These are phyloP conservation scores for Penicillium turbatum DNA, from an alignment of 495 filamentous ascomycete species.

Conservation along the genomic window DNA sequence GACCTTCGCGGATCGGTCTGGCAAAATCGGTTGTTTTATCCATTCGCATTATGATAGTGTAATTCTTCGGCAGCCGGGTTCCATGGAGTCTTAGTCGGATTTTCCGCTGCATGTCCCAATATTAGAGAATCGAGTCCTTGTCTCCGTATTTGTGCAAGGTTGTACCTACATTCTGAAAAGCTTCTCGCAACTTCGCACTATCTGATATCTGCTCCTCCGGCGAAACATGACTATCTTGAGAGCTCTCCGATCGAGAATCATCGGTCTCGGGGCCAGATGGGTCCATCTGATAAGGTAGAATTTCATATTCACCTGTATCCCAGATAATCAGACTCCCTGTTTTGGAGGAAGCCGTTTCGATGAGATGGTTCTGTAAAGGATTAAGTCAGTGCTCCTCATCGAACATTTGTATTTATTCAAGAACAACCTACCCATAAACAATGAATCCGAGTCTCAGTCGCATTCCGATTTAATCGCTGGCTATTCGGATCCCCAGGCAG, in stretches of 20 bases:
- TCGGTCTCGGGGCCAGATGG: conserved; percentile 40
- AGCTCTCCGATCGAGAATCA: conserved; percentile 35
- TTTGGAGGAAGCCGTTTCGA: conserved; percentile 55
- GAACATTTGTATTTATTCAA: not conserved
- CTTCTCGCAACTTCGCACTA: conserved; percentile 49
- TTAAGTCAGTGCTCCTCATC: not conserved
- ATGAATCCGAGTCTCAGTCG: conserved; percentile 64
- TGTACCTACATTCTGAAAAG: conserved; percentile 47
- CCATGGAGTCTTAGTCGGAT: conserved; percentile 60
- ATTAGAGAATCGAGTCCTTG: not conserved
- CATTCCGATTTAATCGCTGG: conserved; percentile 53
- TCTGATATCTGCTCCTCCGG: conserved; percentile 32
- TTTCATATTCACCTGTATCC: conserved; percentile 63
- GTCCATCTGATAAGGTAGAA: conserved; percentile 44
- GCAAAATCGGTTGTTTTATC: conserved; percentile 42
- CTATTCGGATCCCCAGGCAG: conserved; percentile 61
- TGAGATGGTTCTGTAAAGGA: conserved; percentile 55
- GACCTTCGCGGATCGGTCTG: conserved; percentile 21
- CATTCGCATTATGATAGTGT: conserved; percentile 56
- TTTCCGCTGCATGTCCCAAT: conserved; percentile 37
- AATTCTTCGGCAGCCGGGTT: conserved; percentile 50
- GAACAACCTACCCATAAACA: conserved; percentile 54
- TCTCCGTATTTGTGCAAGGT: not conserved
- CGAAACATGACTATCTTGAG: conserved; percentile 8
- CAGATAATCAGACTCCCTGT: conserved; percentile 66